Conservation (phyloP, 2,329 filamentous ascomycete genomes). For the Dactylellina haptotyla region DNA sequence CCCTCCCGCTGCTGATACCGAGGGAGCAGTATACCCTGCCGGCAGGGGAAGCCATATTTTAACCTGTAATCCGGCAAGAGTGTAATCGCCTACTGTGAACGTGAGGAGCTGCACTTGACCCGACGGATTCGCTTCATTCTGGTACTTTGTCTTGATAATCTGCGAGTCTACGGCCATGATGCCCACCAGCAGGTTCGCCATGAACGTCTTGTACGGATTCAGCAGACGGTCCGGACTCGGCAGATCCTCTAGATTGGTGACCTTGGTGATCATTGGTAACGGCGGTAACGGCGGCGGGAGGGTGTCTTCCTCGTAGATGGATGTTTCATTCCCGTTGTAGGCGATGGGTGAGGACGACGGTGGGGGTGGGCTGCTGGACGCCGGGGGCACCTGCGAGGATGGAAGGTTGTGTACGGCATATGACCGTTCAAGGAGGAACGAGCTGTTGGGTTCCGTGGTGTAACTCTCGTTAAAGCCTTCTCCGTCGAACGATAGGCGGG, state of each 20-base stretch:
- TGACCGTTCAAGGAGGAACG: slow-evolving; percentile 19
- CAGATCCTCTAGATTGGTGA: slow-evolving; percentile 33
- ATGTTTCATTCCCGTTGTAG: neutral
- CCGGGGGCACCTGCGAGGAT: slow-evolving; percentile 19
- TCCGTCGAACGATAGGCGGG: slow-evolving; percentile 22
- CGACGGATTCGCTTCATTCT: slow-evolving; percentile 28
- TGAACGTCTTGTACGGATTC: slow-evolving; percentile 28
- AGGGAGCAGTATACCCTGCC: no score
- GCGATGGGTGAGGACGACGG: neutral
- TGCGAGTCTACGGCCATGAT: slow-evolving; percentile 35
- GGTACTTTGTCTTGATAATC: slow-evolving; percentile 35
- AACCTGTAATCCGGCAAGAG: slow-evolving; percentile 17
- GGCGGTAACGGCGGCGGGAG: slow-evolving; percentile 16
- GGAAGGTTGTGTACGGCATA: slow-evolving; percentile 37
- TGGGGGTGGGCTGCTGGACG: neutral
- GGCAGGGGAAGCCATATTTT: slow-evolving; percentile 32
- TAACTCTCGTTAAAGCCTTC: neutral
- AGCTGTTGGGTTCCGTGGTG: neutral
- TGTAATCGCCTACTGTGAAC: slow-evolving; percentile 28
- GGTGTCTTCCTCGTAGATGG: slow-evolving; percentile 20
- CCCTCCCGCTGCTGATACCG: no score
- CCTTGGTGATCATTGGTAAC: slow-evolving; percentile 15
- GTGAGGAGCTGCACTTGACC: slow-evolving; percentile 21
- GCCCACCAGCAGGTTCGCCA: slow-evolving; percentile 11
- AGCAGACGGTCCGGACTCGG: slow-evolving; percentile 2